phyloP scores from a whole-genome alignment of 2,329 filamentous ascomycete species.

The Colletotrichum sp. region DNA sequence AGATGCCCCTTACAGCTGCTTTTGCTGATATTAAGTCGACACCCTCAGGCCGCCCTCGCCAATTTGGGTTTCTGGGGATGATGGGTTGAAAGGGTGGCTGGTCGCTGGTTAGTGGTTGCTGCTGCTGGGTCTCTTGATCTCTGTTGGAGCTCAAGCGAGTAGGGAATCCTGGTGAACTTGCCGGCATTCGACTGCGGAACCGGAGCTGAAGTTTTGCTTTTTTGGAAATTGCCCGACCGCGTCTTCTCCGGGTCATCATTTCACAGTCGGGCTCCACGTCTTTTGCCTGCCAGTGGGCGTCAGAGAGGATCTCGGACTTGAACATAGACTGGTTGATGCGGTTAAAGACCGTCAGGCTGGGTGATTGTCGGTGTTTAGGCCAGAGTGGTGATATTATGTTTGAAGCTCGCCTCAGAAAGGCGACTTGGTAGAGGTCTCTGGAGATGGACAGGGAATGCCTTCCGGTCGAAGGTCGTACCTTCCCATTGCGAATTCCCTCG shows the following conservation, averaged over 20 bases:
- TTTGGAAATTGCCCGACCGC: neutral
- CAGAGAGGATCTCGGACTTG: neutral
- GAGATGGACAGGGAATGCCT: neutral
- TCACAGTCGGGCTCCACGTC: neutral
- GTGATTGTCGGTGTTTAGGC: neutral
- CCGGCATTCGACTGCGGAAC: conserved; percentile 7
- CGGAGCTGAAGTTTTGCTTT: neutral
- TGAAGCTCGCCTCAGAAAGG: neutral
- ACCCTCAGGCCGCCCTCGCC: neutral
- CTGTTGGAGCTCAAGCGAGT: neutral
- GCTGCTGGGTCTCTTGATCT: neutral
- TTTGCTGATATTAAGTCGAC: conserved; percentile 13
- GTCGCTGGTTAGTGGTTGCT: neutral
- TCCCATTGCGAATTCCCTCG: neutral
- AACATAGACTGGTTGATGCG: neutral
- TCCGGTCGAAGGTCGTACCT: neutral
- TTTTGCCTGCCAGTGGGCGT: neutral
- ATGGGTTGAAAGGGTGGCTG: neutral
- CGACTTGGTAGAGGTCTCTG: neutral
- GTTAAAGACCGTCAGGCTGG: neutral
- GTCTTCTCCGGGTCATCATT: neutral
- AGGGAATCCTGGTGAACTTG: neutral
- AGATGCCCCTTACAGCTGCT: conserved; percentile 12
- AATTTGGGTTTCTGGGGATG: neutral
- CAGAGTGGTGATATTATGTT: neutral